These are phyloP conservation scores for Cryptomeria japonica DNA, from an alignment of 75 land plant species.

Conservation along the genomic window DNA sequence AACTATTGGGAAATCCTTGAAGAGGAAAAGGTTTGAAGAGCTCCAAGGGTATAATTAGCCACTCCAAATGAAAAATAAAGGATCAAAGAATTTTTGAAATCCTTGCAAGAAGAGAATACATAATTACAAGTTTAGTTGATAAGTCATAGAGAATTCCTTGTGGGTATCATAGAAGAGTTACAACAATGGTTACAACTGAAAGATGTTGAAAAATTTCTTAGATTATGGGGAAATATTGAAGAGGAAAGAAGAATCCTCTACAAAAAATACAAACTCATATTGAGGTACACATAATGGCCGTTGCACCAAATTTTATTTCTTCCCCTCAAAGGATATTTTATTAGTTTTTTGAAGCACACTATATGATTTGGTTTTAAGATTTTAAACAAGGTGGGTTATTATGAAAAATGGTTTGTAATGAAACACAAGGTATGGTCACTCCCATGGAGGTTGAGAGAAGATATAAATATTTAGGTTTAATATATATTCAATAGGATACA, in stretches of 20 bases:
- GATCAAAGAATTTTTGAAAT: neutral
- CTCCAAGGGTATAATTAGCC: neutral
- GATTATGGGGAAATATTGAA: no score
- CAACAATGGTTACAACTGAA: neutral
- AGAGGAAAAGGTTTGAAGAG: neutral
- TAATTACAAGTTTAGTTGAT: neutral
- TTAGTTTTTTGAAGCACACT: neutral
- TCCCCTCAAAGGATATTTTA: neutral
- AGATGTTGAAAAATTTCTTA: neutral
- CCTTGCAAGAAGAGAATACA: neutral
- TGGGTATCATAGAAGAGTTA: neutral
- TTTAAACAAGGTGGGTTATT: neutral
- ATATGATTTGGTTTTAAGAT: neutral
- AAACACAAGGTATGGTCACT: neutral
- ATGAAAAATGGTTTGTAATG: neutral
- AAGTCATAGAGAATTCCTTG: neutral
- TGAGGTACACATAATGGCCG: no score
- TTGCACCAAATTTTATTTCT: neutral
- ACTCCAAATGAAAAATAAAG: neutral
- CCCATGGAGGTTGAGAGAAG: neutral
- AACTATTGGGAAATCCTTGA: neutral
- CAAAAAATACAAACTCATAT: no score
- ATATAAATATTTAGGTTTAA: neutral
- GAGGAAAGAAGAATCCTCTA: no score
- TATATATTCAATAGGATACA: no score